Conservation (phyloP, 2,329 filamentous ascomycete species). For the Lachnellula arida region DNA sequence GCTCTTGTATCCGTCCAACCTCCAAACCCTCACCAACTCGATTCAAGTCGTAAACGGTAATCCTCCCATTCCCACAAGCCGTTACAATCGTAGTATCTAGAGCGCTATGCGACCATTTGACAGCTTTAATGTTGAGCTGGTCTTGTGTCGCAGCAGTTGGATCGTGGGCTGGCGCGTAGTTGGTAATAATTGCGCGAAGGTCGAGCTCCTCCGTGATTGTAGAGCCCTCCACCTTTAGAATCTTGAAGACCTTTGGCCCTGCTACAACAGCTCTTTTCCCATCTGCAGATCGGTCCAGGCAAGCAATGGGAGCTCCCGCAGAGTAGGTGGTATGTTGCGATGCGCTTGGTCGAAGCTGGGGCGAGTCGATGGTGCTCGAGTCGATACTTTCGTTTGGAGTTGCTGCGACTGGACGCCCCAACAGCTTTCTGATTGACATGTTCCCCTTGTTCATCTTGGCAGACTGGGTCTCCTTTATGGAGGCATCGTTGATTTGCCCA, state of each 20-base stretch:
- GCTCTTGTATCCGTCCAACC: constrained; percentile 55
- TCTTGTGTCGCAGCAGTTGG: constrained; percentile 41
- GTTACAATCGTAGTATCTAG: constrained; percentile 52
- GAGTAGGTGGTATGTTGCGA: constrained; percentile 52
- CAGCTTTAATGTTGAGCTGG: constrained; percentile 59
- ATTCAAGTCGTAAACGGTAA: constrained; percentile 58
- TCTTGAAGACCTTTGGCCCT: constrained; percentile 58
- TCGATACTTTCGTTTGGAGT: constrained; percentile 21
- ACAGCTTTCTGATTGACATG: constrained; percentile 26
- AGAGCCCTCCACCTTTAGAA: constrained; percentile 45
- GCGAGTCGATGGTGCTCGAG: constrained; percentile 18
- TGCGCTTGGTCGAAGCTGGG: constrained; percentile 30
- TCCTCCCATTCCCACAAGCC: constrained; percentile 59
- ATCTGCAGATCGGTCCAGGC: constrained; percentile 55
- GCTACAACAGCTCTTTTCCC: constrained; percentile 52
- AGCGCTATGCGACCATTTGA: constrained; percentile 50
- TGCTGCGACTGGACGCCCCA: constrained; percentile 22
- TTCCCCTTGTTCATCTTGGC: constrained; percentile 10
- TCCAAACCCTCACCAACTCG: constrained; percentile 41
- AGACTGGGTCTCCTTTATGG: constrained; percentile 17
- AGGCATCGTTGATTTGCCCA: constrained; percentile 19
- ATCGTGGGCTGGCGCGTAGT: constrained; percentile 41
- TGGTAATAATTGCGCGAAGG: constrained; percentile 50
- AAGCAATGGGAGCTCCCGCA: constrained; percentile 49
- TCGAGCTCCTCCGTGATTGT: constrained; percentile 53